These are phyloP conservation scores for Drosera capensis DNA, from an alignment of 148 eudicot genomes.

Conservation along the genomic window DNA sequence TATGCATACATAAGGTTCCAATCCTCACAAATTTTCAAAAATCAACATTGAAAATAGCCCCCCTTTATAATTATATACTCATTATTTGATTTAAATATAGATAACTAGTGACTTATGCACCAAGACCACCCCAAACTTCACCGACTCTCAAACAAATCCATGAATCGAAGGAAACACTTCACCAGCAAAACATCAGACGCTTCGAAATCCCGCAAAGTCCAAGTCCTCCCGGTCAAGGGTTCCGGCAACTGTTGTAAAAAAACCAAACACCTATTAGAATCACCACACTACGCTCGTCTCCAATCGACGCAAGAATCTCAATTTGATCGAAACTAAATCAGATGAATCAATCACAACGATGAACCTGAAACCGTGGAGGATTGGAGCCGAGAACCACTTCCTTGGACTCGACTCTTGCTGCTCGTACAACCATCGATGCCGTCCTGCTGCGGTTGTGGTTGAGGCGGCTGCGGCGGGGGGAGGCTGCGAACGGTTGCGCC, in stretches of 20 bases:
- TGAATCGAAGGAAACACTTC: not conserved
- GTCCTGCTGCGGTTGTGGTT: conserved; percentile 5
- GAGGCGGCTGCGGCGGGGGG: too few species aligned
- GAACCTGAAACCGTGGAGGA: conserved; percentile 59
- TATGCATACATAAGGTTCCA: too few species aligned
- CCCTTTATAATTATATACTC: too few species aligned
- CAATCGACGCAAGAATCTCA: not conserved
- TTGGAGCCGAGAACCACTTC: conserved; percentile 48
- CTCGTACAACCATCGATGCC: conserved; percentile 21
- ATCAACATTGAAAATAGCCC: too few species aligned
- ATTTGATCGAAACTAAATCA: not conserved
- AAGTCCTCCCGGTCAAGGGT: conserved; percentile 78
- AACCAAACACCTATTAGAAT: not conserved
- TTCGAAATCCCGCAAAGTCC: conserved; percentile 79
- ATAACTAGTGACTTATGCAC: too few species aligned
- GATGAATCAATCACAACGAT: not conserved
- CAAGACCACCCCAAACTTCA: not conserved
- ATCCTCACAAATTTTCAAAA: too few species aligned
- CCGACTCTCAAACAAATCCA: not conserved
- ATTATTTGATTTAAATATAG: too few species aligned
- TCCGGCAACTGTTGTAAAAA: conserved; percentile 32
- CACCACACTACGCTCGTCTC: too few species aligned
- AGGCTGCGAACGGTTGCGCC: conserved; percentile 6
- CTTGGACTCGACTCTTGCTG: conserved; percentile 64
- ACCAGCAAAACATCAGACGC: conserved; percentile 72